Evolutionary conservation across 2,329 filamentous ascomycete genomes (phyloP), one percentile per base, ranked within the genome.

Genomic region (Gnomoniopsis sp.): DNA sequence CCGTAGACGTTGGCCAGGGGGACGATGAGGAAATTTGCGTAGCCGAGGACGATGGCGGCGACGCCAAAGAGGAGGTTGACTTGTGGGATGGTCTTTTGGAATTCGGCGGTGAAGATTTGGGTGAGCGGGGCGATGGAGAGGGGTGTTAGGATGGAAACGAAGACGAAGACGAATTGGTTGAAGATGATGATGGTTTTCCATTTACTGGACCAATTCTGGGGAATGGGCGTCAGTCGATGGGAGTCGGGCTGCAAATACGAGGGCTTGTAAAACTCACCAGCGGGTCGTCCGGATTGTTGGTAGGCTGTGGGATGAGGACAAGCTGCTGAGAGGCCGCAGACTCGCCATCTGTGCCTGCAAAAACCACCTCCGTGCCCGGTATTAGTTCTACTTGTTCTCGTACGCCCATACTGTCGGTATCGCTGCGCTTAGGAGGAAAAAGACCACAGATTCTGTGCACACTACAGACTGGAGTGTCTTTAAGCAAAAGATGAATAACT

Each of bases 51-150:
- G 58, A 73, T 68, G 56, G 68, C 69, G 6, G 67, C 66, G 12
- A 63, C 69, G 41, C 69, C 70, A 58, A 71, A 70, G 36, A 74
- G 65, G 63, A 72, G 66, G 59, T 71, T 71, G 48, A 72, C 68
- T 59, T 72, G 64, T 2, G 70, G 64, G 10, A 73, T 59, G 7
- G 67, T 65, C 58, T 68, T 71, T 57, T 68, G 46, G 60, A 71
- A 74, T 62, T 72, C 68, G 49, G 63, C 59, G 55, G 71, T 68
- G 63, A 73, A 72, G 48, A 74, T 68, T 46, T 67, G 63, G 8
- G 71, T 71, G 60, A 74, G 60, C 14, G 72, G 71, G 49, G 72
- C 65, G 55, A 74, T 71, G 49, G 71, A 68, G 36, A 74, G 66
- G 11, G 71, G 68, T 41, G 71, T 71, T 59, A 73, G 58, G 63